These are phyloP conservation scores for Arthrobotrys entomopaga DNA, from an alignment of 2,329 filamentous ascomycete genomes.

Conservation along the genomic window DNA sequence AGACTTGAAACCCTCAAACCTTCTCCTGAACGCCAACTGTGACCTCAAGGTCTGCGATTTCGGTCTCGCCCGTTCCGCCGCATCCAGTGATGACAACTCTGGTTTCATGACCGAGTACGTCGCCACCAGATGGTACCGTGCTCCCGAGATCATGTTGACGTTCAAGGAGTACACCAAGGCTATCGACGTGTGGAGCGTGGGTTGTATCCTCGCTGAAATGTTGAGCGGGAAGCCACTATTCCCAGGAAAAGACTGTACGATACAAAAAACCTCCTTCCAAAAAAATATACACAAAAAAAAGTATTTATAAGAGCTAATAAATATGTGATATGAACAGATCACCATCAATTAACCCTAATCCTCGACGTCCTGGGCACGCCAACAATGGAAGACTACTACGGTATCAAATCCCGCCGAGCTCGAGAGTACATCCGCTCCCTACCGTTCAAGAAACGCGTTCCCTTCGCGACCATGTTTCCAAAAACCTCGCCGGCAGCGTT, in stretches of 20 bases:
- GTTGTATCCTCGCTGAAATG: constrained; percentile 98
- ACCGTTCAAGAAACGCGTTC: constrained; percentile 99
- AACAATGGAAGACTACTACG: constrained; percentile 99
- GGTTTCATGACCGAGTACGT: constrained; percentile 99
- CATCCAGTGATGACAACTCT: constrained; percentile 98
- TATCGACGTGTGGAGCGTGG: constrained; percentile 99
- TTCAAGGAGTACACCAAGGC: constrained; percentile 99
- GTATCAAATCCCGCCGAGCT: constrained; percentile 97
- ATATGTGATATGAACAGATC: constrained; percentile 70
- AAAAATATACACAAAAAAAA: constrained; percentile 1
- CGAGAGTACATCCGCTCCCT: constrained; percentile 97
- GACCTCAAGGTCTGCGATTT: constrained; percentile 99
- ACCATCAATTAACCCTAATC: constrained; percentile 97
- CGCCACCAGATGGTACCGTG: constrained; percentile 97
- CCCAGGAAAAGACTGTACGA: constrained; percentile 95
- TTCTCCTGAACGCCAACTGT: constrained; percentile 97
- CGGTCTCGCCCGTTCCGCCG: constrained; percentile 91
- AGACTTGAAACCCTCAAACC: constrained; percentile 96
- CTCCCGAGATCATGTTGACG: constrained; percentile 99
- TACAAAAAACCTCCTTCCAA: background rate
- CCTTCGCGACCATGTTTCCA: constrained; percentile 95
- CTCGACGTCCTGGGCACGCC: constrained; percentile 96
- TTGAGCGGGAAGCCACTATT: constrained; percentile 97
- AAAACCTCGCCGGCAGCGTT: constrained; percentile 98
- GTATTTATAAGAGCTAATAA: constrained; percentile 26